Evolutionary conservation across 345 rosid genomes (phyloP), one percentile per base, ranked within the genome.

Genomic region (Melaleuca quinquenervia): DNA sequence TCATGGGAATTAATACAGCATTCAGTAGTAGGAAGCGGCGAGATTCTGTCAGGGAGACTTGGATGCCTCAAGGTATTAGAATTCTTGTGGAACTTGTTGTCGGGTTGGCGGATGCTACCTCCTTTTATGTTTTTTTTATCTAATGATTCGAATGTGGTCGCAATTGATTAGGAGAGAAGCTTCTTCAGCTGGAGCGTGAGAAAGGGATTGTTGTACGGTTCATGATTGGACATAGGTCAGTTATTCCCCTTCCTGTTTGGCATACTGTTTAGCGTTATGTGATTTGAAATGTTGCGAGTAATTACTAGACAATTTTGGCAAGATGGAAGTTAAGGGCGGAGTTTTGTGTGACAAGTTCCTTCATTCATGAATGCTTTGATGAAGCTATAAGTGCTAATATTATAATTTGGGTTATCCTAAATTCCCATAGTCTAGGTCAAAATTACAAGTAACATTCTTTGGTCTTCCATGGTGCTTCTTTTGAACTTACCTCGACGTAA

Each of bases 211-310:
- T 95, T 48, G 90, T 98, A 85, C 95, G 98, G 84, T 97, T 97
- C 93, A 97, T 96, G 99, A 97, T 97, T 90, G 99, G 99, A 56
- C 99, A 97, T 84, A 96, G 99, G 99, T 95, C 87, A 88, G 44
- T 86, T 83, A 36, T 18, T 36, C 52, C 44, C 49, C 29, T 27
- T 51, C 52, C 49, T 32, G 21, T 36, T 36, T 48, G 41, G 50
- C 18, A 13, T 74, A 18, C 24, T 32, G 55, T 41, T 50, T 22
- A 51, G 13, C n/a, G 14, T 83, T 15, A 6, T 84, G 10, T 21
- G 26, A 45, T 70, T 70, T 83, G 50, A 24, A n/a, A 52, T 70
- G 78, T 24, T 32, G 78, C 16, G 78, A 70, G 45, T 70, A 70
- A 32, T 18, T 18, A 70, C 78, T 32, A 32, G 48, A 70, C 78